Evolutionary conservation across 1,284 basidiomycete species (phyloP).

Genomic region (Tetrapyrgos nigripes): DNA sequence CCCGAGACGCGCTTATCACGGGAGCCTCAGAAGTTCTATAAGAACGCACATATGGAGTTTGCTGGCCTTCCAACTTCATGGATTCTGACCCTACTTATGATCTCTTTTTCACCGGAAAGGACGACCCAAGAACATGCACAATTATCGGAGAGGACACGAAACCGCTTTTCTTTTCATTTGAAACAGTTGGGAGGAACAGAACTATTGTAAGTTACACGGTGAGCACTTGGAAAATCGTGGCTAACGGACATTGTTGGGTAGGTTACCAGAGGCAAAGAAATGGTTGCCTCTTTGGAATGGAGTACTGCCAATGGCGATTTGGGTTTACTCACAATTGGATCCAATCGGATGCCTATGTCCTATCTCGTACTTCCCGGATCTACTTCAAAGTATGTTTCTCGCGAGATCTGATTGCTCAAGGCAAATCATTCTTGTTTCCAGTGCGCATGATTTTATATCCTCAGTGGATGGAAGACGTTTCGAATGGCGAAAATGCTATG

Average conservation of each 20-base stretch:
- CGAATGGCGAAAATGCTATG: constrained; percentile 65
- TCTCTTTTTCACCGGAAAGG: constrained; percentile 72
- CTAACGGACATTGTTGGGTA: no score
- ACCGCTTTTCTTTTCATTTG: constrained; percentile 70
- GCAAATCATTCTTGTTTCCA: constrained; percentile 29
- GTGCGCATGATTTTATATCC: constrained; percentile 64
- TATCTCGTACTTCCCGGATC: constrained; percentile 63
- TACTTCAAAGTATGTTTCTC: constrained; percentile 47
- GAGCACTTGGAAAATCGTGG: constrained; percentile 61
- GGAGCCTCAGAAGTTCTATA: constrained; percentile 48
- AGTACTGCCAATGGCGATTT: constrained; percentile 59
- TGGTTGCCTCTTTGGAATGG: constrained; percentile 71
- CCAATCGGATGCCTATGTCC: constrained; percentile 64
- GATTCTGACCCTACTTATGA: constrained; percentile 47
- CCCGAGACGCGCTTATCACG: constrained; percentile 56
- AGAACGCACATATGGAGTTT: constrained; percentile 37
- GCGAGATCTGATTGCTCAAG: background rate
- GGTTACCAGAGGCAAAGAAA: constrained; percentile 37
- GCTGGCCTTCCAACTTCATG: constrained; percentile 14
- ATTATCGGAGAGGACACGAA: constrained; percentile 69
- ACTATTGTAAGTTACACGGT: no score
- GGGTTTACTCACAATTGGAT: constrained; percentile 61
- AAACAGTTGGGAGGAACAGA: constrained; percentile 55
- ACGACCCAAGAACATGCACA: constrained; percentile 59
- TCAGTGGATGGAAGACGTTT: constrained; percentile 53